Evolutionary conservation across 2,329 filamentous ascomycete genomes (phyloP).

Genomic region (Colletotrichum agaves): DNA sequence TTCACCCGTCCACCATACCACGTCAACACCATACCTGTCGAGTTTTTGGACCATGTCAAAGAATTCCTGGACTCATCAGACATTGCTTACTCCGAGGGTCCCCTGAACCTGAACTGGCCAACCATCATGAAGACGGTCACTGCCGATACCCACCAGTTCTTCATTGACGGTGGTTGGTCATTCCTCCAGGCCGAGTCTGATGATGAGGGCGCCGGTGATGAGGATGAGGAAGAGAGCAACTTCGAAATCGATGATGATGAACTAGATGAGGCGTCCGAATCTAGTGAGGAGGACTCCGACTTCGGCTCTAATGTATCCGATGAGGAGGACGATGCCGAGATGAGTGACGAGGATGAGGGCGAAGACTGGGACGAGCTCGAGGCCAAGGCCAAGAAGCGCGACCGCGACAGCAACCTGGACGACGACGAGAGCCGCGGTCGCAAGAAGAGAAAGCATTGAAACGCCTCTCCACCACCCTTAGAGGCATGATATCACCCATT

Average conservation of each 20-base stretch:
- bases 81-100: conserved; percentile 93
- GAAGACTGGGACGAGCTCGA: conserved; percentile 97
- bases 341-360: conserved; percentile 79
- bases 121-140: conserved; percentile 99
- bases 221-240: conserved; percentile 89
- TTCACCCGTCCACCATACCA: conserved; percentile 91
- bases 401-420: conserved; percentile 73
- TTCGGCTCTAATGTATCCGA: conserved; percentile 91
- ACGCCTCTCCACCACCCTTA: background rate
- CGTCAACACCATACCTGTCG: conserved; percentile 98
- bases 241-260: conserved; percentile 93
- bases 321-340: conserved; percentile 82
- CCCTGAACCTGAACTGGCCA: conserved; percentile 97
- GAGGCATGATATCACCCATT: background rate
- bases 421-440: conserved; percentile 81
- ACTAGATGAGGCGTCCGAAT: conserved; percentile 82
- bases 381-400: conserved; percentile 88
- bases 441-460: conserved; percentile 72
- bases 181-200: conserved; percentile 92
- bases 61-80: conserved; percentile 98
- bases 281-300: conserved; percentile 85
- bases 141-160: conserved; percentile 93
- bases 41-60: conserved; percentile 93
- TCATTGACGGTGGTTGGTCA: conserved; percentile 92
- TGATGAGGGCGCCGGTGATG: conserved; percentile 79